These are phyloP conservation scores for Fusarium nelsonii DNA, from an alignment of 2,329 filamentous ascomycete species.

Conservation along the genomic window DNA sequence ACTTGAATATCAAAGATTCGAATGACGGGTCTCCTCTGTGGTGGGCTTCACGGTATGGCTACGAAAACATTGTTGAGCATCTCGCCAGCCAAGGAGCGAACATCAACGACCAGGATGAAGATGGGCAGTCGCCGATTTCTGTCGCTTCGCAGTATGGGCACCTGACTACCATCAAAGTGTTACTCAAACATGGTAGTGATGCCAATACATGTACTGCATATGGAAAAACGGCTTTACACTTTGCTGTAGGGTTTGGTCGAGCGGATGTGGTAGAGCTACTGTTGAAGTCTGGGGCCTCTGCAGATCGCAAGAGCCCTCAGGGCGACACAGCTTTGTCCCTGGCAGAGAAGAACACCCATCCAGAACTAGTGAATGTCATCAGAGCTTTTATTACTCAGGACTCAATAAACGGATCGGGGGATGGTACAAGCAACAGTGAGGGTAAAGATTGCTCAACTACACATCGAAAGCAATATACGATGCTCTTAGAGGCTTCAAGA, in stretches of 20 bases:
- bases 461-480: background rate
- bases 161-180: background rate
- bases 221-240: background rate
- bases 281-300: background rate
- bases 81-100: background rate
- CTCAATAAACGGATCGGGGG: too few species aligned
- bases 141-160: background rate
- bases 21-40: background rate
- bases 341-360: background rate
- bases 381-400: too few species aligned
- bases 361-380: background rate
- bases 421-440: too few species aligned
- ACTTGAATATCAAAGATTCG: too few species aligned
- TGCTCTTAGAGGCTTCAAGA: background rate
- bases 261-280: background rate
- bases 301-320: background rate
- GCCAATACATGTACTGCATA: background rate
- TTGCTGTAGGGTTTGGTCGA: background rate
- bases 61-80: background rate
- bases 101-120: background rate
- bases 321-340: background rate
- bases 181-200: background rate
- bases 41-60: background rate
- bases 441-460: too few species aligned
- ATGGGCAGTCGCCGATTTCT: background rate